Conservation (phyloP, 2,329 filamentous ascomycete genomes). For the Paraphoma sp. region DNA sequence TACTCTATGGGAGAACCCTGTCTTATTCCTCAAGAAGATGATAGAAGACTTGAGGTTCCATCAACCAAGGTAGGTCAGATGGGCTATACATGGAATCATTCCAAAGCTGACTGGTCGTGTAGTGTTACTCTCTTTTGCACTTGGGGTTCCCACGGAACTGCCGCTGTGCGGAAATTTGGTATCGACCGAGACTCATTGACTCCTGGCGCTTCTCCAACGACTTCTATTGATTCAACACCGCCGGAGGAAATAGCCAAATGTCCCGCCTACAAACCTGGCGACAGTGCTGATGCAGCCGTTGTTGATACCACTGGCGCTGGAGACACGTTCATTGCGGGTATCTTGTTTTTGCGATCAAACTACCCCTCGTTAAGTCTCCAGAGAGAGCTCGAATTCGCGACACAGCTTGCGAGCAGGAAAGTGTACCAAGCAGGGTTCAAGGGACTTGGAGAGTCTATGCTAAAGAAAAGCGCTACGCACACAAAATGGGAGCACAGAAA, state of each 20-base stretch:
- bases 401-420: slow-evolving; percentile 71
- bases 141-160: slow-evolving; percentile 65
- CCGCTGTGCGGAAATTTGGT: slow-evolving; percentile 41
- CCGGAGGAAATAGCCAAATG: slow-evolving; percentile 9
- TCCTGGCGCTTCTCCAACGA: too few relatives aligned
- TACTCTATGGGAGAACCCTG: slow-evolving; percentile 5
- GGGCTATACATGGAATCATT: too few relatives aligned
- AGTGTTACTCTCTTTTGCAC: slow-evolving; percentile 52
- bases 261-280: slow-evolving; percentile 13
- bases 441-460: slow-evolving; percentile 13
- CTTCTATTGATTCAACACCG: too few relatives aligned
- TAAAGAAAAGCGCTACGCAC: background rate
- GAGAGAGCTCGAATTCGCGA: slow-evolving; percentile 65
- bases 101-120: background rate
- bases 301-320: slow-evolving; percentile 74
- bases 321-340: slow-evolving; percentile 77
- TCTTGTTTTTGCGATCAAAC: slow-evolving; percentile 67
- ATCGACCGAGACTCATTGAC: too few relatives aligned
- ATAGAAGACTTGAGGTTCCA: background rate
- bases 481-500: too few relatives aligned
- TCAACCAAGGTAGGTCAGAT: too few relatives aligned
- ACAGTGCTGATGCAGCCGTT: background rate
- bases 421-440: slow-evolving; percentile 71
- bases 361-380: slow-evolving; percentile 59
- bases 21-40: slow-evolving; percentile 43